Evolutionary conservation across 1,284 basidiomycete genomes (phyloP).

Genomic region (Tremellales sp.): DNA sequence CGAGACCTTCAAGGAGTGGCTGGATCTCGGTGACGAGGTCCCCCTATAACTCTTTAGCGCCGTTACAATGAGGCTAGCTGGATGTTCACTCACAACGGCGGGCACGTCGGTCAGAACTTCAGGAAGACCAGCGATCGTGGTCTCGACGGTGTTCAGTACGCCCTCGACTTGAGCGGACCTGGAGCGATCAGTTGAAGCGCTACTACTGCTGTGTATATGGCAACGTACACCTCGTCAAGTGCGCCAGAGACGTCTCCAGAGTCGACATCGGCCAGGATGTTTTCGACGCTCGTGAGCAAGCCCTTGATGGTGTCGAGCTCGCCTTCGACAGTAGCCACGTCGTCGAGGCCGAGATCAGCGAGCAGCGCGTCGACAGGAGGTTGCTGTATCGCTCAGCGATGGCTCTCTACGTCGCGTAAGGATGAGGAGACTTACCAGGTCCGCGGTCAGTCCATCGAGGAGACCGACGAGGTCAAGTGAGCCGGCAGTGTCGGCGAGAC

Average conservation of each 20-base stretch:
- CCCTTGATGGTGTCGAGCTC: background rate
- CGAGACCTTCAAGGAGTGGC: background rate
- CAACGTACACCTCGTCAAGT: background rate
- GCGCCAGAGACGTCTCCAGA: background rate
- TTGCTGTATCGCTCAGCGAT: background rate
- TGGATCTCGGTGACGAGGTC: background rate
- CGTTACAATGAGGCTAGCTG: too few relatives aligned
- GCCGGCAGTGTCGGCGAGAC: background rate
- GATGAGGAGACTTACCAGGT: background rate
- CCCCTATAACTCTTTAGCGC: background rate
- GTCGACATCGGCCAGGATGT: background rate
- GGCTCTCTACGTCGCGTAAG: background rate
- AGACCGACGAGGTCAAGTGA: background rate
- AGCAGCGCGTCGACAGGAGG: background rate
- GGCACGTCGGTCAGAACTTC: background rate
- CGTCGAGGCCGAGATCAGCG: background rate
- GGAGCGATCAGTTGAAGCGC: too few relatives aligned
- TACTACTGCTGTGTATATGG: background rate
- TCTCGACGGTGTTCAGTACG: too few relatives aligned
- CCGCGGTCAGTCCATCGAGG: background rate
- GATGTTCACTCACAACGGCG: background rate
- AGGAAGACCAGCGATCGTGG: background rate
- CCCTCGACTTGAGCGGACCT: too few relatives aligned
- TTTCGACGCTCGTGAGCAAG: background rate
- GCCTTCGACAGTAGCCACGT: background rate